Conservation (phyloP, 140 eudicot species). For the Anethum foeniculum region DNA sequence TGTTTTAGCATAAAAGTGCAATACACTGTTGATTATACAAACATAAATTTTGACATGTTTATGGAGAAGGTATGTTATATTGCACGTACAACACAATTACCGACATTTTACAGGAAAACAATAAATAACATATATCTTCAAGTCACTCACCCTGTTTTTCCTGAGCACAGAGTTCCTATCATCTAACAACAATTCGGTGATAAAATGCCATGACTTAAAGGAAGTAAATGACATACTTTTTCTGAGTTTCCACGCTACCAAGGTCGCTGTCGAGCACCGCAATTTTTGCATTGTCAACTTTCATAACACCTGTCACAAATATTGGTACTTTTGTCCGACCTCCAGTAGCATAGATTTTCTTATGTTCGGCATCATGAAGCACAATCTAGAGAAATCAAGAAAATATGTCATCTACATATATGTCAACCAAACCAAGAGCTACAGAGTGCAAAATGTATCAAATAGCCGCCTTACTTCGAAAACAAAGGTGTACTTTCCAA, state of each 20-base stretch:
- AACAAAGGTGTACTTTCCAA: conserved; percentile 62
- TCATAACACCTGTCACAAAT: conserved; percentile 26
- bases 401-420: conserved; percentile 15
- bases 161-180: background rate
- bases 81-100: background rate
- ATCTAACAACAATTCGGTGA: background rate
- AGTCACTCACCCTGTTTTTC: background rate
- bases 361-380: conserved; percentile 57
- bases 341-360: conserved; percentile 60
- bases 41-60: background rate
- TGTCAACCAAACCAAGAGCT: background rate
- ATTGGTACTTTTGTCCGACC: conserved; percentile 52
- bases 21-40: no score
- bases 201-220: background rate
- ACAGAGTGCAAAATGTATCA: background rate
- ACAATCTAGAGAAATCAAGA: conserved; percentile 39
- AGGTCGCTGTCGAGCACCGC: conserved; percentile 65
- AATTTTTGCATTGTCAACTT: conserved; percentile 26
- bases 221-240: conserved; percentile 39
- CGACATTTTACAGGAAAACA: background rate
- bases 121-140: background rate
- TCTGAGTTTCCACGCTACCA: conserved; percentile 59
- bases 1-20: background rate
- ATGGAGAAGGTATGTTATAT: background rate
- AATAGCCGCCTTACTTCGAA: conserved; percentile 50